phyloP scores from a whole-genome alignment of 2,329 filamentous ascomycete genomes.

The Diatrype stigma region DNA sequence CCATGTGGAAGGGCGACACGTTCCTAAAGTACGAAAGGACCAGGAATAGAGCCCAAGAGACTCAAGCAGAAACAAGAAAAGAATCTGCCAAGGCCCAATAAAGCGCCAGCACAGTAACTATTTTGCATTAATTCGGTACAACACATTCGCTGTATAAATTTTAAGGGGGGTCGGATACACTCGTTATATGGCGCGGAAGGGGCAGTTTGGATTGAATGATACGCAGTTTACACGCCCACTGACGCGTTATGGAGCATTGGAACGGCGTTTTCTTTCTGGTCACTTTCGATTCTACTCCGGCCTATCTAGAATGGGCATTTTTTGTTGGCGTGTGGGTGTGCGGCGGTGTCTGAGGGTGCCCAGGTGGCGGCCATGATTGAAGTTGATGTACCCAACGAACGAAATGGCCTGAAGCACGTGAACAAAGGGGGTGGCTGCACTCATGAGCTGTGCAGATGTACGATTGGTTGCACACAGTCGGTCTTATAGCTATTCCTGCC shows the following conservation, averaged over 20 bases:
- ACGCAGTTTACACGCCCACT: background rate
- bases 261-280: background rate
- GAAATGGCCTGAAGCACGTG: too few species aligned
- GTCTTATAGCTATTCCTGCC: too few species aligned
- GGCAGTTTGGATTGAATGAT: background rate
- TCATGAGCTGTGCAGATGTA: too few species aligned
- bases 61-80: slow-evolving; percentile 44
- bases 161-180: background rate
- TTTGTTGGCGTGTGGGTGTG: too few species aligned
- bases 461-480: too few species aligned
- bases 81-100: slow-evolving; percentile 24
- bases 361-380: too few species aligned
- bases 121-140: background rate
- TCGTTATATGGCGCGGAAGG: background rate
- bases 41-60: slow-evolving; percentile 36
- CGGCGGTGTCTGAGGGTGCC: too few species aligned
- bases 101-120: background rate
- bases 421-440: too few species aligned
- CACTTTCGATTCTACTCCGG: background rate
- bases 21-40: slow-evolving; percentile 38
- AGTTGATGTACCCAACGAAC: too few species aligned
- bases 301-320: too few species aligned
- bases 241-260: background rate
- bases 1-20: slow-evolving; percentile 71
- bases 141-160: slow-evolving; percentile 2